Evolutionary conservation across 345 rosid species (phyloP).

Genomic region (Raphanus raphanistrum): DNA sequence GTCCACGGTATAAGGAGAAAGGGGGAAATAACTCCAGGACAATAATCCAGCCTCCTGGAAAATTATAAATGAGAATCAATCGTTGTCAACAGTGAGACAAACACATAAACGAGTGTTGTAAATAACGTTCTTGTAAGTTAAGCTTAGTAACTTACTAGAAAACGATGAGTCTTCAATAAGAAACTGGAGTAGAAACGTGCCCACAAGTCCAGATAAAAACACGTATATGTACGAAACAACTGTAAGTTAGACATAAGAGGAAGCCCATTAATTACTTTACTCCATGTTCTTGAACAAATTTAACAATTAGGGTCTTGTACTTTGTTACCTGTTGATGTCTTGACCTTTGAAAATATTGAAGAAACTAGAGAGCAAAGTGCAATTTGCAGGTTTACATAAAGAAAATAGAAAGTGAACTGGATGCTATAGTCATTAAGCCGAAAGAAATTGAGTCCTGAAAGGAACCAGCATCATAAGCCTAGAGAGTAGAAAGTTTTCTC

Average conservation of each 20-base stretch:
- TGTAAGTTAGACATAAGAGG: slow-evolving; percentile 48
- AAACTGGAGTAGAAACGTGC: slow-evolving; percentile 64
- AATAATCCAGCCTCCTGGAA: slow-evolving; percentile 68
- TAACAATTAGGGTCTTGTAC: neutral
- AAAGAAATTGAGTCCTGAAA: slow-evolving; percentile 85
- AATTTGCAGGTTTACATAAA: slow-evolving; percentile 78
- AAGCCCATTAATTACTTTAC: neutral
- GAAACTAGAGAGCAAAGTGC: slow-evolving; percentile 71
- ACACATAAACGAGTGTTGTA: neutral
- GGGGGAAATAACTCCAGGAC: slow-evolving; percentile 84
- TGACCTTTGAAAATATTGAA: slow-evolving; percentile 64
- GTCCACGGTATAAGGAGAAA: slow-evolving; percentile 80
- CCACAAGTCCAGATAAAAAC: slow-evolving; percentile 85
- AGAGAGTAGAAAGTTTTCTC: neutral
- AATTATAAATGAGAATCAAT: slow-evolving; percentile 8
- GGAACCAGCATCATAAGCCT: neutral
- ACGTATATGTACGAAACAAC: slow-evolving; percentile 65
- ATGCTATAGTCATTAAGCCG: slow-evolving; percentile 66
- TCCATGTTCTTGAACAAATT: slow-evolving; percentile 5
- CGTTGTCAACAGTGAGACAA: neutral
- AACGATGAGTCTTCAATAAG: slow-evolving; percentile 61
- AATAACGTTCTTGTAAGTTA: neutral
- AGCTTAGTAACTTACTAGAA: slow-evolving; percentile 58
- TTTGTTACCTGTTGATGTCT: slow-evolving; percentile 78
- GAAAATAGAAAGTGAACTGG: slow-evolving; percentile 69